These are phyloP conservation scores for Mortierella sp. DNA, from an alignment of 371 early-diverging fungal genomes.

Conservation along the genomic window DNA sequence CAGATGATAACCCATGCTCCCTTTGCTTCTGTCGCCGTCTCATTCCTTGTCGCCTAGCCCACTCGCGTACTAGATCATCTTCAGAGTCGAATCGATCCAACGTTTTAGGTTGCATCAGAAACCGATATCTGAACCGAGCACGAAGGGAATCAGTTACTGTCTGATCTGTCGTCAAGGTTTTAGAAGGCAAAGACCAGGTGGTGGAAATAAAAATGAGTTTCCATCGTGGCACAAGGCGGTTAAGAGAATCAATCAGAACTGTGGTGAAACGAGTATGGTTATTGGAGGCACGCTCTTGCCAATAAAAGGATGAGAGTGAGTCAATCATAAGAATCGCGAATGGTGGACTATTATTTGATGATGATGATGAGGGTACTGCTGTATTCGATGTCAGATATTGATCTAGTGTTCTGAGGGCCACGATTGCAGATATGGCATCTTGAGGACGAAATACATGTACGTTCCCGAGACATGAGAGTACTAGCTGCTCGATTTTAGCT, in stretches of 20 bases:
- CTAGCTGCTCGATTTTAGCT: slow-evolving; percentile 30
- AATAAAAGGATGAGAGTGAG: slow-evolving; percentile 45
- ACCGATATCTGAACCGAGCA: slow-evolving; percentile 26
- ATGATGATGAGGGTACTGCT: not conserved
- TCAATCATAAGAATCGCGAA: slow-evolving; percentile 39
- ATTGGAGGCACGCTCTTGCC: slow-evolving; percentile 34
- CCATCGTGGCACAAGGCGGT: slow-evolving; percentile 32
- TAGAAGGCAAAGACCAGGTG: slow-evolving; percentile 26
- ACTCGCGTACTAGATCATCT: slow-evolving; percentile 16
- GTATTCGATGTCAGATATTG: slow-evolving; percentile 21
- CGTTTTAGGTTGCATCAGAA: slow-evolving; percentile 38
- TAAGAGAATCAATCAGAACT: slow-evolving; percentile 20
- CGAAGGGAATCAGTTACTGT: slow-evolving; percentile 35
- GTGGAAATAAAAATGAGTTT: slow-evolving; percentile 35
- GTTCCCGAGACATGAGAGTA: slow-evolving; percentile 27
- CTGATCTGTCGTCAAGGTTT: slow-evolving; percentile 18
- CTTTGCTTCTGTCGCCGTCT: not conserved
- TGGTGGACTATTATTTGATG: slow-evolving; percentile 8
- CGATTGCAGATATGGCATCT: slow-evolving; percentile 34
- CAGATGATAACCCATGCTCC: not conserved
- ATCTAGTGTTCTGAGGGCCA: slow-evolving; percentile 37
- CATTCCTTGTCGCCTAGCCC: slow-evolving; percentile 1
- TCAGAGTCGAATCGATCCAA: slow-evolving; percentile 24
- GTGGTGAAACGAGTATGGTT: slow-evolving; percentile 25
- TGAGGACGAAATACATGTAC: slow-evolving; percentile 50